phyloP scores from a whole-genome alignment of 148 eudicot species.

The Vaccinium corymbosum region DNA sequence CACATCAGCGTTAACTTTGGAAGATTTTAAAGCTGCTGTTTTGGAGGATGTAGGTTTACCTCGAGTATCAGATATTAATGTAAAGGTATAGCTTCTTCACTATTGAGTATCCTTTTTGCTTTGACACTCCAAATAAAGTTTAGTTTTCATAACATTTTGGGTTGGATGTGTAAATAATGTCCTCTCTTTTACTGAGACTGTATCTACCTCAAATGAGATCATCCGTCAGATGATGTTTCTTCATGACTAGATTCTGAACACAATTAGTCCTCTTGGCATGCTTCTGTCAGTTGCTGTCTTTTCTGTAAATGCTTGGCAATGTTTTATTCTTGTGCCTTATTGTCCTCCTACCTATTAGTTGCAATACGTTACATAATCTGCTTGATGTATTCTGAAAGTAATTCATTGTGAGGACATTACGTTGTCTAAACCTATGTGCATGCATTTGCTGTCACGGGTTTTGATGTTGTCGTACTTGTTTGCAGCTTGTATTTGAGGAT shows the following conservation, averaged over 20 bases:
- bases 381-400: not conserved
- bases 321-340: not conserved
- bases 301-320: not conserved
- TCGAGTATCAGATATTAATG: constrained; percentile 64
- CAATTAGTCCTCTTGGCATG: not conserved
- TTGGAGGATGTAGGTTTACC: constrained; percentile 42
- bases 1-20: constrained; percentile 59
- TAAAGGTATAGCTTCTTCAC: constrained; percentile 48
- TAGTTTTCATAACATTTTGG: not conserved
- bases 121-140: constrained; percentile 9
- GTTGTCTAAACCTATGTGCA: not conserved
- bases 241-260: not conserved
- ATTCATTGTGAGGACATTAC: not conserved
- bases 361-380: not conserved
- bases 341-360: not conserved
- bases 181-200: not conserved
- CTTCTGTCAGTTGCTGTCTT: not conserved
- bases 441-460: not conserved
- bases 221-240: not conserved
- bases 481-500: constrained; percentile 90
- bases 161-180: not conserved
- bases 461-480: constrained; percentile 10
- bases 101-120: not conserved
- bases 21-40: constrained; percentile 66
- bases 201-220: not conserved